Evolutionary conservation across 768 basidiomycete genomes (phyloP).

Genomic region (Xerocomellus intermedius): DNA sequence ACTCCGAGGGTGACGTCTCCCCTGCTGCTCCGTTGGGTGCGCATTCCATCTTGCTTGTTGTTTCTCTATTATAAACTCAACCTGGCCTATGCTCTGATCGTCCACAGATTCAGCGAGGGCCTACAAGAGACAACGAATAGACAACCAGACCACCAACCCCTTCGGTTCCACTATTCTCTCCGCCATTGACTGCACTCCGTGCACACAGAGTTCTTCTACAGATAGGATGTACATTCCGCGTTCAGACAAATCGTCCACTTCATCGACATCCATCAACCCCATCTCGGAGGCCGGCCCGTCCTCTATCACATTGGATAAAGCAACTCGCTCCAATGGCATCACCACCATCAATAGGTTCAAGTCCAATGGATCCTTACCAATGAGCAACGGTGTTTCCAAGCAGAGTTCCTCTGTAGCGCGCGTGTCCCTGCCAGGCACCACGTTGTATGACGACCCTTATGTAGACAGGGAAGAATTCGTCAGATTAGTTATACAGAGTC

Average conservation of each 20-base stretch:
- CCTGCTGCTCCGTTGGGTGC: constrained; percentile 27
- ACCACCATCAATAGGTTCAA: constrained; percentile 45
- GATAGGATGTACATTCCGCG: constrained; percentile 53
- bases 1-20: constrained; percentile 37
- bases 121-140: constrained; percentile 70
- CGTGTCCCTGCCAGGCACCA: constrained; percentile 69
- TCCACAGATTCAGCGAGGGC: constrained; percentile 51
- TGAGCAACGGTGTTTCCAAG: constrained; percentile 52
- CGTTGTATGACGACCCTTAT: constrained; percentile 73
- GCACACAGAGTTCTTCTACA: constrained; percentile 29
- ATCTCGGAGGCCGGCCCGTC: constrained; percentile 54
- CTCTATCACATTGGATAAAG: constrained; percentile 37
- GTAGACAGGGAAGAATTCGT: constrained; percentile 91
- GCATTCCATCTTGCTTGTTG: background rate
- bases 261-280: constrained; percentile 45
- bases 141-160: constrained; percentile 36
- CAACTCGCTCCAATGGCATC: constrained; percentile 31
- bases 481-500: constrained; percentile 81
- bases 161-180: constrained; percentile 24
- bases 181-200: constrained; percentile 19
- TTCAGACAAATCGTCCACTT: constrained; percentile 45
- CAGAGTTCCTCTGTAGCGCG: constrained; percentile 50
- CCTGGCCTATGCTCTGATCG: background rate
- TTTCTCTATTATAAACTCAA: constrained; percentile 1
- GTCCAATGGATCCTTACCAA: constrained; percentile 37